A percentile compares a stretch with the other conserved stretches of the same genome.
phyloP scores from a whole-genome alignment of 805 yeast species.

The Candida sakaeoensis region DNA sequence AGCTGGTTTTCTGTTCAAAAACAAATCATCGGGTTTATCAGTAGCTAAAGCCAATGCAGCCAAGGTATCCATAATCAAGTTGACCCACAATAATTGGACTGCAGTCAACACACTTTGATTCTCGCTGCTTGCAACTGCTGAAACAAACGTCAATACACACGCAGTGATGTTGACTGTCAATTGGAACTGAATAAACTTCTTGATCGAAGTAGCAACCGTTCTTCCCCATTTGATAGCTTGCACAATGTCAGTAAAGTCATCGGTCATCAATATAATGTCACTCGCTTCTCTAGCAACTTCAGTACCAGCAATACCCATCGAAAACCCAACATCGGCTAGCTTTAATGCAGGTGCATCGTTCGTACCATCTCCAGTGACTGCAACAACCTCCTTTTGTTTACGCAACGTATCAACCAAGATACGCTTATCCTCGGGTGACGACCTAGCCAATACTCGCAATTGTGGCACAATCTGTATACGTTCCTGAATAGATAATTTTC shows the following conservation, averaged over 20 bases:
- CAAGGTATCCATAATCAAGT: conserved; percentile 95
- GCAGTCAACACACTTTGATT: conserved; percentile 91
- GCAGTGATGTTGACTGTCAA: conserved; percentile 96
- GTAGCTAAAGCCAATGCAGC: conserved; percentile 98
- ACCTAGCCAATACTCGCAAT: conserved; percentile 83
- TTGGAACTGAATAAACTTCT: conserved; percentile 94
- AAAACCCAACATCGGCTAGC: conserved; percentile 95
- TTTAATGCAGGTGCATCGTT: conserved; percentile 98
- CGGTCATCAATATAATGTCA: conserved; percentile 87
- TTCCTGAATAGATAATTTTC: conserved; percentile 58
- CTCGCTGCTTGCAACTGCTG: conserved; percentile 80
- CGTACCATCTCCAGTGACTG: conserved; percentile 99
- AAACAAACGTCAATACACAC: conserved; percentile 87
- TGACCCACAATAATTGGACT: conserved; percentile 96
- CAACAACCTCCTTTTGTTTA: conserved; percentile 86
- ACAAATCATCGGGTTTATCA: conserved; percentile 86
- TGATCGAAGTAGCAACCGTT: conserved; percentile 90
- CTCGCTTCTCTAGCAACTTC: conserved; percentile 99
- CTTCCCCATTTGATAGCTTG: conserved; percentile 99
- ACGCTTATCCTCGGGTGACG: conserved; percentile 94
- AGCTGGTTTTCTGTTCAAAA: conserved; percentile 77
- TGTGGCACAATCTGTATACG: conserved; percentile 63
- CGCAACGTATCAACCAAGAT: conserved; percentile 78
- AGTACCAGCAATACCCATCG: conserved; percentile 98
- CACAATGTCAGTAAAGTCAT: conserved; percentile 91